A percentile compares a stretch with the other conserved stretches of the same genome.
Conservation (phyloP, 768 basidiomycete genomes). For the Collybiopsis luxurians region DNA sequence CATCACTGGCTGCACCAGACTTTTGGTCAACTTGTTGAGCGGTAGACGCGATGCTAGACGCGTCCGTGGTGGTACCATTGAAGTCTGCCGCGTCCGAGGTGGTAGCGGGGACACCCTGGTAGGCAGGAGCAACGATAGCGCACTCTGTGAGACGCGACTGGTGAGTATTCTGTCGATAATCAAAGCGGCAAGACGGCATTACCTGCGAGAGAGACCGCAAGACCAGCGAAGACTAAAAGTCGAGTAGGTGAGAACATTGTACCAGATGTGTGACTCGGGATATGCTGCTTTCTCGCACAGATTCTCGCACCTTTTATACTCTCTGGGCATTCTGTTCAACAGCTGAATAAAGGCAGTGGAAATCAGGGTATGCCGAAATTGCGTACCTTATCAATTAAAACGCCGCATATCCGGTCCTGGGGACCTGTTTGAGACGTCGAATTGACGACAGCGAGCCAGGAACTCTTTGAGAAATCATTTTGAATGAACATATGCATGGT, state of each 20-base stretch:
- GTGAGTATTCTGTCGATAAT: no score
- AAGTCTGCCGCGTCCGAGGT: conserved; percentile 3
- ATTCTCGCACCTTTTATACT: not conserved
- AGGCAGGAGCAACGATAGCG: not conserved
- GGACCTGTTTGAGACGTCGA: conserved; percentile 1
- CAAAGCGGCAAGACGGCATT: not conserved
- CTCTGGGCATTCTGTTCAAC: not conserved
- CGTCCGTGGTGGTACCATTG: conserved; percentile 12
- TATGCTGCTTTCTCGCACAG: not conserved
- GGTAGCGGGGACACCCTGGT: conserved; percentile 6
- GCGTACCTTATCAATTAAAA: no score
- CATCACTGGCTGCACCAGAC: conserved; percentile 9
- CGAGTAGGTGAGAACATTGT: conserved; percentile 2
- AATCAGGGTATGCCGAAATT: no score
- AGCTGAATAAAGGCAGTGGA: no score
- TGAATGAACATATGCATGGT: no score
- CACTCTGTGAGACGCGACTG: not conserved
- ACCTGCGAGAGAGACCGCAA: conserved; percentile 6
- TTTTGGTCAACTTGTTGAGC: conserved; percentile 15
- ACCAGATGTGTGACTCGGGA: not conserved
- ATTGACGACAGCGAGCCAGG: conserved; percentile 3
- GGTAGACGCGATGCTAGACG: conserved; percentile 13
- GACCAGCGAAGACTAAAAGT: not conserved
- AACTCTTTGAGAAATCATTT: not conserved
- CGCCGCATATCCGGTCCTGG: no score